Conservation (phyloP, 306 rosid species). For the Astragalus membranaceus region DNA sequence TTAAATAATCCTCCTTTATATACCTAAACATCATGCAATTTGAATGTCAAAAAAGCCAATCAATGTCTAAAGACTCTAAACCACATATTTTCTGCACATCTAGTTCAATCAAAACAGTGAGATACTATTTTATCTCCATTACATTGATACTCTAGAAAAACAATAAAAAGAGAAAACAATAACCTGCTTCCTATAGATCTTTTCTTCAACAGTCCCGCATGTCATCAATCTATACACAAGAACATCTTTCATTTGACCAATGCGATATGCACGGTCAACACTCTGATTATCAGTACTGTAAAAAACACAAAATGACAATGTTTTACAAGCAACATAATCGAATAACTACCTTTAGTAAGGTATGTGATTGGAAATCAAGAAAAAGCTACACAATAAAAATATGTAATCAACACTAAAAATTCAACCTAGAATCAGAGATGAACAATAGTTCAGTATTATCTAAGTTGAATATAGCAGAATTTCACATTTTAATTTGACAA, state of each 20-base stretch:
- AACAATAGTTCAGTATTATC: neutral
- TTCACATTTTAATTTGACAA: neutral
- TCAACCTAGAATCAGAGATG: neutral
- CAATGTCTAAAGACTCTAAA: neutral
- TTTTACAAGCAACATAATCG: neutral
- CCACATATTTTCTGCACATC: neutral
- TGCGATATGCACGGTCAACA: slow-evolving; percentile 96
- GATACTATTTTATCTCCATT: neutral
- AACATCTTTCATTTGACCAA: slow-evolving; percentile 90
- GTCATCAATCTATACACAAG: slow-evolving; percentile 91
- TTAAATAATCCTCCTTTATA: slow-evolving; percentile 82
- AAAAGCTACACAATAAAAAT: neutral
- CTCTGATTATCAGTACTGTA: slow-evolving; percentile 91
- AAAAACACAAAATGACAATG: slow-evolving; percentile 2
- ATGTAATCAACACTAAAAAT: neutral
- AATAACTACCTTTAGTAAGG: neutral
- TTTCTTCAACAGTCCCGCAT: slow-evolving; percentile 94
- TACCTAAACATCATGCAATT: slow-evolving; percentile 39
- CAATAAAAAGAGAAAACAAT: neutral
- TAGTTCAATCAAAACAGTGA: neutral
- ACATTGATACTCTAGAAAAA: neutral
- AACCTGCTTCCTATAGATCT: slow-evolving; percentile 93
- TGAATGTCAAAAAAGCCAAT: slow-evolving; percentile 4
- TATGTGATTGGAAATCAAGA: neutral
- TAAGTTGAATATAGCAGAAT: too few relatives aligned